Evolutionary conservation across 208 protist species (phyloP).

Genomic region (Trypanosoma scelopori): DNA sequence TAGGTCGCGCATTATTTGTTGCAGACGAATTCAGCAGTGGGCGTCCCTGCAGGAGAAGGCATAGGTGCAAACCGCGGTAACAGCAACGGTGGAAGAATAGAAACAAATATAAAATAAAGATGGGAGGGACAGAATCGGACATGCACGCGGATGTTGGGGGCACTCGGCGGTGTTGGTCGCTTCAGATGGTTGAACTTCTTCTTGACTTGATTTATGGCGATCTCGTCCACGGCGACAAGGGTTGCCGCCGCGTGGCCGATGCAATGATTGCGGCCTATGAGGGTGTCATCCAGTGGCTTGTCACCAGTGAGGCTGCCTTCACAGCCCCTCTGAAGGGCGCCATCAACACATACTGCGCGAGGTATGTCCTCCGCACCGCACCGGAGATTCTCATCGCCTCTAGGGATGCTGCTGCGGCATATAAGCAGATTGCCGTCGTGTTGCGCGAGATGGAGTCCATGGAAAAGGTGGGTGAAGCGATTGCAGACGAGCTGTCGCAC

Average conservation of each 20-base stretch:
- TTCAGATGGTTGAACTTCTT: conserved; percentile 50
- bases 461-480: conserved; percentile 10
- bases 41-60: no score
- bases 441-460: conserved; percentile 17
- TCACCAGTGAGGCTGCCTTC: conserved; percentile 22
- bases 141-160: neutral
- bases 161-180: neutral
- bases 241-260: conserved; percentile 39
- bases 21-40: no score
- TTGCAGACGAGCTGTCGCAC: conserved; percentile 18
- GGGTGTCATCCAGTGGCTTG: conserved; percentile 31
- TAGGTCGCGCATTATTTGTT: no score
- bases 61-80: no score
- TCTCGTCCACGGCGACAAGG: conserved; percentile 41
- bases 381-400: conserved; percentile 51
- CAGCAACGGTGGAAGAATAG: neutral
- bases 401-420: conserved; percentile 20
- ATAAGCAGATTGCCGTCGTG: conserved; percentile 34
- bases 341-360: conserved; percentile 58
- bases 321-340: conserved; percentile 37
- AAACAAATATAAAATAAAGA: neutral
- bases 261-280: conserved; percentile 44
- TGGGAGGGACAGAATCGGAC: neutral
- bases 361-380: conserved; percentile 33
- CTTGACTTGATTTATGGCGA: conserved; percentile 70